Conservation (phyloP, 352 stramenopile genomes). For the Pythium rhizo-oryzae region DNA sequence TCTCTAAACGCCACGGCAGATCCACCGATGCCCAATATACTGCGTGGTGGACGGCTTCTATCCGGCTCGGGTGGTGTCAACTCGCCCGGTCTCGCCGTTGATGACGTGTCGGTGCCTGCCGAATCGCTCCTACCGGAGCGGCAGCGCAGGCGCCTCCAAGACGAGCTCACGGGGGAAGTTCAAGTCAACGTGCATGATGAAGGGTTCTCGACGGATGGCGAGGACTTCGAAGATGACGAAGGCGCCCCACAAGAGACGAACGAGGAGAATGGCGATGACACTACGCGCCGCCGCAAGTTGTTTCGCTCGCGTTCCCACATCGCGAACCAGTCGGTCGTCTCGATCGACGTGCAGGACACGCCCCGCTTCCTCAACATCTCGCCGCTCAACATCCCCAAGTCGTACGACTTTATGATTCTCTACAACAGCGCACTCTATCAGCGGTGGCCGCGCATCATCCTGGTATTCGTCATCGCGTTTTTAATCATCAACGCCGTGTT, state of each 20-base stretch:
- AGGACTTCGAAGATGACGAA: neutral
- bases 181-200: conserved; percentile 19
- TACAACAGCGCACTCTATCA: conserved; percentile 80
- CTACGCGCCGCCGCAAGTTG: conserved; percentile 19
- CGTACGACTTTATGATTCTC: conserved; percentile 78
- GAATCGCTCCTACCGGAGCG: conserved; percentile 28
- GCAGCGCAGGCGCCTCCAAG: conserved; percentile 47
- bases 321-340: conserved; percentile 45
- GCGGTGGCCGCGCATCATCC: conserved; percentile 69
- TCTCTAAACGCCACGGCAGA: neutral
- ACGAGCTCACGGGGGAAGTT: conserved; percentile 42
- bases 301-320: conserved; percentile 14
- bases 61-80: conserved; percentile 12
- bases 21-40: neutral
- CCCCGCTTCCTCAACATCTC: conserved; percentile 75
- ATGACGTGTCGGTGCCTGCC: conserved; percentile 2
- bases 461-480: conserved; percentile 74
- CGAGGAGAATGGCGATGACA: conserved; percentile 14
- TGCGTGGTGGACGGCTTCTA: conserved; percentile 13
- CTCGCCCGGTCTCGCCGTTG: conserved; percentile 11
- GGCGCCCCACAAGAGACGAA: conserved; percentile 9
- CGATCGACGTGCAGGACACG: conserved; percentile 80
- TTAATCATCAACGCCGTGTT: conserved; percentile 68
- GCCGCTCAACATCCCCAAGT: conserved; percentile 78
- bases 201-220: conserved; percentile 3